A percentile compares a stretch with the other conserved stretches of the same genome.
phyloP scores from a whole-genome alignment of 352 stramenopile genomes.

The Phytophthora europaea region DNA sequence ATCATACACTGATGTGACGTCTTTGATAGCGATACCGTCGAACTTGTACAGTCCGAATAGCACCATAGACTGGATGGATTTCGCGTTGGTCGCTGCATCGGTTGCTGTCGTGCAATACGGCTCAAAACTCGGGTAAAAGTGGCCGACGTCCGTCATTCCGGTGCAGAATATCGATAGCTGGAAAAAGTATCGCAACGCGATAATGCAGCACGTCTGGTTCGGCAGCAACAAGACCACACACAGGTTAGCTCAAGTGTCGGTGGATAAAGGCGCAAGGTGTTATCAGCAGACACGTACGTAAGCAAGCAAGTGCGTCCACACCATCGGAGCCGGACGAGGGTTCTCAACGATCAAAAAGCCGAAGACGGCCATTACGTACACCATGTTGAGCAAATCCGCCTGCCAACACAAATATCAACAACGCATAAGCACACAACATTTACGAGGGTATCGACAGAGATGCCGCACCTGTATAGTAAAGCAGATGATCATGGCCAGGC shows the following conservation, averaged over 20 bases:
- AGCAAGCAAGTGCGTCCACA: constrained; percentile 83
- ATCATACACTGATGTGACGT: constrained; percentile 62
- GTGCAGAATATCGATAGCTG: constrained; percentile 89
- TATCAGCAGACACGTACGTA: constrained; percentile 62
- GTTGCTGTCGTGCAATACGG: constrained; percentile 67
- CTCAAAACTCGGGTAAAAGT: constrained; percentile 84
- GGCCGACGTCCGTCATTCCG: constrained; percentile 56
- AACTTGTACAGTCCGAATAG: constrained; percentile 91
- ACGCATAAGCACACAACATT: constrained; percentile 8
- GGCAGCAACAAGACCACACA: background rate
- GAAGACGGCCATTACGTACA: constrained; percentile 79
- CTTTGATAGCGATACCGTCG: constrained; percentile 70
- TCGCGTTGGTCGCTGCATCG: constrained; percentile 52
- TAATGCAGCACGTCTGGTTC: constrained; percentile 56
- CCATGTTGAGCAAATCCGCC: constrained; percentile 85
- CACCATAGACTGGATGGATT: constrained; percentile 82
- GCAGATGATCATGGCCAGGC: constrained; percentile 66
- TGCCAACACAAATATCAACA: constrained; percentile 25
- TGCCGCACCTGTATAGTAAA: constrained; percentile 78
- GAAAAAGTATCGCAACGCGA: constrained; percentile 78
- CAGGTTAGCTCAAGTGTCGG: background rate
- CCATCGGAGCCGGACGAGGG: constrained; percentile 63
- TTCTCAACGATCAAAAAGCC: constrained; percentile 80
- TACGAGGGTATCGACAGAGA: background rate
- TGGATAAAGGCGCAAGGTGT: background rate